These are phyloP conservation scores for Isabelozyma gotoi DNA, from an alignment of 805 yeast genomes.

Conservation along the genomic window DNA sequence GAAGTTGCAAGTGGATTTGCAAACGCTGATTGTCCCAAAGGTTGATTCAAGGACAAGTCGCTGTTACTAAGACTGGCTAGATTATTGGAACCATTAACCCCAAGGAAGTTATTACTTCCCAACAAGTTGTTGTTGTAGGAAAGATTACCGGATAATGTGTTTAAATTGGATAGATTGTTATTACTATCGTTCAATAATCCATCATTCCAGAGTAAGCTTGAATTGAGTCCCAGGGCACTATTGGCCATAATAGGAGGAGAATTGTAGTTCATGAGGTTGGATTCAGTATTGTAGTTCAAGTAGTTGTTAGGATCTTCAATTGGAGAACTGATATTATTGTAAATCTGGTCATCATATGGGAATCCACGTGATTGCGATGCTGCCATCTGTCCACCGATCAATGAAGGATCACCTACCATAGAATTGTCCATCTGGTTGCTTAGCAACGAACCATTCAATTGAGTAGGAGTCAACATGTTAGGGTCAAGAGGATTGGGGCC, in stretches of 20 bases:
- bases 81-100: not conserved
- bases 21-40: not conserved
- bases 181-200: not conserved
- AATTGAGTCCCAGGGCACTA: not conserved
- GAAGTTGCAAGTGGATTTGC: not conserved
- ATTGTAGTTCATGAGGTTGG: not conserved
- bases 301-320: not conserved
- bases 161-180: not conserved
- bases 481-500: not conserved
- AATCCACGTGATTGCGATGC: slow-evolving; percentile 11
- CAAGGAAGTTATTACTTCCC: not conserved
- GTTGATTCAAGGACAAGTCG: not conserved
- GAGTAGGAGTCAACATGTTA: not conserved
- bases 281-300: not conserved
- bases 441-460: not conserved
- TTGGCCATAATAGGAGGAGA: not conserved
- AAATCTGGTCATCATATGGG: slow-evolving; percentile 19
- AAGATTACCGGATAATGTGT: not conserved
- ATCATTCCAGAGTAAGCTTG: not conserved
- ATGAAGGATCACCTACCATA: not conserved
- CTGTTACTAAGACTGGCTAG: not conserved
- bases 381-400: not conserved
- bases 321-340: slow-evolving; percentile 3
- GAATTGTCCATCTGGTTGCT: not conserved
- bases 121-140: not conserved